Base-by-base conservation (phyloP, 2,329 filamentous ascomycete genomes). In the Berkeleyomyces basicola region DNA sequence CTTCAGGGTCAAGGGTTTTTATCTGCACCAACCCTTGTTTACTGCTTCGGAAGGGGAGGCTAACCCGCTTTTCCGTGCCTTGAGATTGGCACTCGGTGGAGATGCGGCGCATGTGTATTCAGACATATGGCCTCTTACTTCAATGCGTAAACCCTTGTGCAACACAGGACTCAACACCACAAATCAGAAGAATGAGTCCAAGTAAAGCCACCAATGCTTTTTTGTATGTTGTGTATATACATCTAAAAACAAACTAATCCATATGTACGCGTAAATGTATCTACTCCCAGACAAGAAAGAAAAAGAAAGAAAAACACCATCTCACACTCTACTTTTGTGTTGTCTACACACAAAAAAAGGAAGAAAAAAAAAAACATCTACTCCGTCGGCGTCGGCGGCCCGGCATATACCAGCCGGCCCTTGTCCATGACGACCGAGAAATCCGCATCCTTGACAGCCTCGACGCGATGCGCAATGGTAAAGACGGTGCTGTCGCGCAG, bases 391-490 rank as follows among this genome's bases (percentile, higher is more conserved):
- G 46, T 4, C 9, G 72, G 69, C 1, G 76, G 77, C 0, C 79
- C 79, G 46, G 76, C 76, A 66, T 76, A 75, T 0, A 82, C 71
- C 0, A 84, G 76, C 14, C 71, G 70, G 1, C 81, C 81, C 11
- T 72, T 72, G 42, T 83, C 79, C 57, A 84, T 67, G 39, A 80
- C 71, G 58, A 84, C 69, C 62, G 77, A 80, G 68, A 77, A 84
- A 59, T 78, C 76, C 0, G 81, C 81, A 64, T 82, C 79, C 66
- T 76, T 74, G 7, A 86, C 83, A 0, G 83, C 83, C 70, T 84
- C 80, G 1, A 84, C 72, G 1, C 82, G 76, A 69, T 86, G 83
- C n/a, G 83, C 82, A 69, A 86, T 84, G 0, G 82, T 84, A 49
- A 86, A 82, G 1, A 86, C 81, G 0, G 83, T 85, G 66, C 79